Evolutionary conservation across 2,329 filamentous ascomycete species (phyloP), one percentile per base, ranked within the genome.

Genomic region (Venturia carpophila): DNA sequence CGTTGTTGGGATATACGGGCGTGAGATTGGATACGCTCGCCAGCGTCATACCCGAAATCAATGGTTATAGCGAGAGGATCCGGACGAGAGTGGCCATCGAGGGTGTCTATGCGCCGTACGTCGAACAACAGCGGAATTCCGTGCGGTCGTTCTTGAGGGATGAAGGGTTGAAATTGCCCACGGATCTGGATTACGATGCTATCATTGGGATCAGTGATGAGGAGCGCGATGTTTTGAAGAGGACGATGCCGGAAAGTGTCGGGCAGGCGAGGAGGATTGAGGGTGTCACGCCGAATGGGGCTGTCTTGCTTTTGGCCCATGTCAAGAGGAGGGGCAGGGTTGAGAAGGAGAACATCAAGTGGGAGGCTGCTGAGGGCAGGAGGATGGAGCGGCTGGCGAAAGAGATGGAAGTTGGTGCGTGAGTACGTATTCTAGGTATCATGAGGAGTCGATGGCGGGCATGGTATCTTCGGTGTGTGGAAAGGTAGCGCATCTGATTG

Each of bases 241-340:
- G 80, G 2, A 89, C 91, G 1, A 80, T 85, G 63, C 94, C 94
- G 0, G 91, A 95, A 76, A 95, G 85, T 67, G 80, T 99, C 27
- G 93, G 91, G 0, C 94, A 97, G 82, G 93, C 93, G 41, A 82
- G 91, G 61, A 80, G 94, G 17, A 85, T 97, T 13, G 94, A 99
- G 75, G 93, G 93, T 2, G 82, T 82, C n/a, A 83, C 81, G 67
- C 79, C 81, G 0, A 73, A 75, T 39, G 81, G 80, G 0, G 79
- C 79, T 34, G 68, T 83, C 68, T 71, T 84, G 64, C 72, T 94
- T 67, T 75, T 93, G 66, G 80, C 45, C 9, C 55, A 62, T 42
- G 27, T 65, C 15, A 63, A 43, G 60, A 64, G 47, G 27, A 49
- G 30, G 21, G 45, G 60, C 0, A 41, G 56, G 37, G 47, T n/a